These are phyloP conservation scores for Pittosporum tobira DNA, from an alignment of 129 eudicot species.

Conservation along the genomic window DNA sequence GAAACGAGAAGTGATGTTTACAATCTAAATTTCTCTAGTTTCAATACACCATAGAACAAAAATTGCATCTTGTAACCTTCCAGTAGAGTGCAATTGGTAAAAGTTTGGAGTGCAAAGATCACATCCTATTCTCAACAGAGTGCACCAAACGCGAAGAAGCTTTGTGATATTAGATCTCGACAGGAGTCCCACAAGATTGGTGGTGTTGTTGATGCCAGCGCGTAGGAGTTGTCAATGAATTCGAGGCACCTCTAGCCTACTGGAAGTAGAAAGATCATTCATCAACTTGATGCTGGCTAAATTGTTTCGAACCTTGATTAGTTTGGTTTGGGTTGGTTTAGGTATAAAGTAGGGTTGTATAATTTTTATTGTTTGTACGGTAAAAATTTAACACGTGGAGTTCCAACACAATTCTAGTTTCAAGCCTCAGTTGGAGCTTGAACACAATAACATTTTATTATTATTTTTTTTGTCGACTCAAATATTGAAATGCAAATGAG, in stretches of 20 bases:
- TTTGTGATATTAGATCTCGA: too few relatives aligned
- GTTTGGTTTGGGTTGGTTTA: constrained; percentile 7
- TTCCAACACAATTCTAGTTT: constrained; percentile 2
- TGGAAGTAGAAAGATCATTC: neutral
- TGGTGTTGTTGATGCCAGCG: too few relatives aligned
- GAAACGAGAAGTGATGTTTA: too few relatives aligned
- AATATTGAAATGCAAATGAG: neutral
- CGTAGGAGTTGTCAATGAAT: too few relatives aligned
- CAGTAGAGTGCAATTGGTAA: too few relatives aligned
- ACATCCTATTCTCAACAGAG: too few relatives aligned
- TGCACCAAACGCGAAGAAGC: neutral
- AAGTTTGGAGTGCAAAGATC: too few relatives aligned
- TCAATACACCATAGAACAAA: too few relatives aligned
- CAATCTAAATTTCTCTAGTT: too few relatives aligned
- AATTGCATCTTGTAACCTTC: too few relatives aligned
- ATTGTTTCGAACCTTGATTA: neutral
- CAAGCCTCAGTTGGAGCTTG: constrained; percentile 4
- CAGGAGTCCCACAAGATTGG: neutral
- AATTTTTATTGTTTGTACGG: constrained; percentile 1
- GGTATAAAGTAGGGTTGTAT: constrained; percentile 11
- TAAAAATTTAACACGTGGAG: constrained; percentile 5
- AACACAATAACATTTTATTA: too few relatives aligned
- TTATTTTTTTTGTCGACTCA: too few relatives aligned
- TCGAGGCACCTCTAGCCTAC: neutral
- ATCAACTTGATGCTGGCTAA: neutral